These are phyloP conservation scores for Tolypocladium inflatum DNA, from an alignment of 2,329 filamentous ascomycete species.

Conservation along the genomic window DNA sequence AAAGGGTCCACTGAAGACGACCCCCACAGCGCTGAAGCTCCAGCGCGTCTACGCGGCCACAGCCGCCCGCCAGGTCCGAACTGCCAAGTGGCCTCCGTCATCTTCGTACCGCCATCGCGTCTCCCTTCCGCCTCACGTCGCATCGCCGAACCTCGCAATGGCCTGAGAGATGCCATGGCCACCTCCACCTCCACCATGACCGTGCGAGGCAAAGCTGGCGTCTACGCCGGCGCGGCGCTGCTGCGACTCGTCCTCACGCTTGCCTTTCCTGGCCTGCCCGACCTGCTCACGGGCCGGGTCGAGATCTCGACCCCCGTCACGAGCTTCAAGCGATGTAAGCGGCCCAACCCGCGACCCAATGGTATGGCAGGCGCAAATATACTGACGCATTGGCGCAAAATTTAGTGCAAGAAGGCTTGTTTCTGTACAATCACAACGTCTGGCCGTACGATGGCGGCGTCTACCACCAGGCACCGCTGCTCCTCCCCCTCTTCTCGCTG, in stretches of 20 bases:
- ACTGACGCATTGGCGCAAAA: neutral
- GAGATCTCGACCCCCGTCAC: constrained; percentile 96
- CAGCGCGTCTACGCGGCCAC: neutral
- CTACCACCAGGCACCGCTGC: constrained; percentile 72
- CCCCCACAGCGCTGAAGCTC: neutral
- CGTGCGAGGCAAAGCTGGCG: constrained; percentile 32
- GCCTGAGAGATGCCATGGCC: constrained; percentile 23
- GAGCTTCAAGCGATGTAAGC: constrained; percentile 91
- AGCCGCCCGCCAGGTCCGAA: neutral
- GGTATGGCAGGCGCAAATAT: neutral
- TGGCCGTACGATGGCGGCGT: constrained; percentile 94
- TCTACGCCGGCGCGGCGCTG: constrained; percentile 68
- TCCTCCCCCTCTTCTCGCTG: constrained; percentile 85
- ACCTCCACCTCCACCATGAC: constrained; percentile 25
- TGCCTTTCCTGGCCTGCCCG: constrained; percentile 72
- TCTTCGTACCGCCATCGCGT: neutral
- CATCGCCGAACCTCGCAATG: constrained; percentile 5
- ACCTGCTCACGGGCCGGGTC: constrained; percentile 80
- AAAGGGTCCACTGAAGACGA: neutral
- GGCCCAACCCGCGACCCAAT: neutral
- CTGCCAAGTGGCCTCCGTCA: constrained; percentile 11
- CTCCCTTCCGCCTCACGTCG: neutral
- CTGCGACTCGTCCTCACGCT: constrained; percentile 73
- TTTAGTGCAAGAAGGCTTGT: constrained; percentile 88
- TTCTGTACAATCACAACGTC: constrained; percentile 91